These are phyloP conservation scores for Piper betle DNA, from an alignment of 164 flowering plant species.

Conservation along the genomic window DNA sequence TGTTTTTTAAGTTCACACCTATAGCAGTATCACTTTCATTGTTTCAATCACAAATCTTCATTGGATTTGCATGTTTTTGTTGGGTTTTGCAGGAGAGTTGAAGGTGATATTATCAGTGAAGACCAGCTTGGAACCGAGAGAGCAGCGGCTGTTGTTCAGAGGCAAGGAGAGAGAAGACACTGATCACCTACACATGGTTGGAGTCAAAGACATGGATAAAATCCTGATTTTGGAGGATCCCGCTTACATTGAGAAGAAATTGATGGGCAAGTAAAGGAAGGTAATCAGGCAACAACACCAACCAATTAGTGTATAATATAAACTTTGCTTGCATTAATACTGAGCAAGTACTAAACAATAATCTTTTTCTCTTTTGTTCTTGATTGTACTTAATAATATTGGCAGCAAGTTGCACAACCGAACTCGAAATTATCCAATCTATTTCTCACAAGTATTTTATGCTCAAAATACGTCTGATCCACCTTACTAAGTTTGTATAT, in stretches of 20 bases:
- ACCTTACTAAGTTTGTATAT: too few species aligned
- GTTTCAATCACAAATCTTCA: not conserved
- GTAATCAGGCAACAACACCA: slow-evolving; percentile 20
- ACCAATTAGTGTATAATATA: slow-evolving; percentile 23
- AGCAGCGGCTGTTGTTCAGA: slow-evolving; percentile 66
- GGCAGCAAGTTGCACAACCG: too few species aligned
- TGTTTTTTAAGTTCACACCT: too few species aligned
- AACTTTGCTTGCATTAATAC: too few species aligned
- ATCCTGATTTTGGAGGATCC: slow-evolving; percentile 64
- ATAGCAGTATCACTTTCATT: not conserved
- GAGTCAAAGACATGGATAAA: slow-evolving; percentile 72
- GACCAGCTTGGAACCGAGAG: slow-evolving; percentile 50
- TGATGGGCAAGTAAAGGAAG: slow-evolving; percentile 18
- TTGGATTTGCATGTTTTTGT: not conserved
- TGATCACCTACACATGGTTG: slow-evolving; percentile 78
- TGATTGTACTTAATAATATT: too few species aligned
- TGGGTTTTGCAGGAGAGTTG: slow-evolving; percentile 40
- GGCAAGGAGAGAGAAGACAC: slow-evolving; percentile 76
- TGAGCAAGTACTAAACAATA: too few species aligned
- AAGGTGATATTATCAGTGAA: slow-evolving; percentile 39
- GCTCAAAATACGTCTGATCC: too few species aligned
- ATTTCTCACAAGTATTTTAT: too few species aligned
- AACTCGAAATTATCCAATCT: too few species aligned
- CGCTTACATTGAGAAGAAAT: slow-evolving; percentile 53
- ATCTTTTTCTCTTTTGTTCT: too few species aligned